A percentile compares a stretch with the other conserved stretches of the same genome.
Evolutionary conservation across 2,329 filamentous ascomycete genomes (phyloP).

Genomic region (Bertia moriformis): DNA sequence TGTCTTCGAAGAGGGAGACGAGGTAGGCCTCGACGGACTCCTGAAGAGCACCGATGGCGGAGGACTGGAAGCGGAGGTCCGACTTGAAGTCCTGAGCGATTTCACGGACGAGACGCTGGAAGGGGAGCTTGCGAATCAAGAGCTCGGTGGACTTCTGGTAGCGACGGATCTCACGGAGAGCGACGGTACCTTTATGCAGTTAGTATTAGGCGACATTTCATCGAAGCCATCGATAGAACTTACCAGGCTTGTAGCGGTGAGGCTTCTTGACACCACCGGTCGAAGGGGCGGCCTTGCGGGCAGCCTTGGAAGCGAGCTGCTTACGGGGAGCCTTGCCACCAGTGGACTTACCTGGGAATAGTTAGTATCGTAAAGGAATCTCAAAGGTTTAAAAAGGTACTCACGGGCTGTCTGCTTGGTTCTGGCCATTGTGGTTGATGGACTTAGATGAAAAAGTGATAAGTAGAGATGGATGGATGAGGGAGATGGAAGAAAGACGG

Average conservation of each 20-base stretch:
- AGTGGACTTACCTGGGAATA: conserved; percentile 54
- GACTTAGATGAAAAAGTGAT: neutral
- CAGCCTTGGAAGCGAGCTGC: conserved; percentile 98
- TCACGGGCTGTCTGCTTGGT: conserved; percentile 1
- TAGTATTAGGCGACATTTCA: neutral
- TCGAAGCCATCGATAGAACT: neutral
- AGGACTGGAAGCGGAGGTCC: conserved; percentile 93
- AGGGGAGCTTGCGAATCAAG: conserved; percentile 90
- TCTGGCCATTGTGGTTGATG: neutral
- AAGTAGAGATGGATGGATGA: neutral
- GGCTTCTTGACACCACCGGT: conserved; percentile 95
- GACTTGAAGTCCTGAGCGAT: conserved; percentile 94
- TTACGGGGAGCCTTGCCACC: conserved; percentile 73
- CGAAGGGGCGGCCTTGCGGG: conserved; percentile 92
- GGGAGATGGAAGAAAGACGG: conserved; percentile 1
- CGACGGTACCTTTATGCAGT: conserved; percentile 55
- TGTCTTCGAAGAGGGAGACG: conserved; percentile 95
- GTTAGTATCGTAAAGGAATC: neutral
- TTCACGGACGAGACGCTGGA: conserved; percentile 94
- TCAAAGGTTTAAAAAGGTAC: neutral
- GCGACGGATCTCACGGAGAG: conserved; percentile 93
- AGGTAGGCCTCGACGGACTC: conserved; percentile 98
- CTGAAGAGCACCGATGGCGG: conserved; percentile 90
- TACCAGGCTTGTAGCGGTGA: conserved; percentile 47
- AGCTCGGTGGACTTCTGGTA: conserved; percentile 98